Evolutionary conservation across 2,329 filamentous ascomycete species (phyloP).

Genomic region (Aspergillus glaucus): DNA sequence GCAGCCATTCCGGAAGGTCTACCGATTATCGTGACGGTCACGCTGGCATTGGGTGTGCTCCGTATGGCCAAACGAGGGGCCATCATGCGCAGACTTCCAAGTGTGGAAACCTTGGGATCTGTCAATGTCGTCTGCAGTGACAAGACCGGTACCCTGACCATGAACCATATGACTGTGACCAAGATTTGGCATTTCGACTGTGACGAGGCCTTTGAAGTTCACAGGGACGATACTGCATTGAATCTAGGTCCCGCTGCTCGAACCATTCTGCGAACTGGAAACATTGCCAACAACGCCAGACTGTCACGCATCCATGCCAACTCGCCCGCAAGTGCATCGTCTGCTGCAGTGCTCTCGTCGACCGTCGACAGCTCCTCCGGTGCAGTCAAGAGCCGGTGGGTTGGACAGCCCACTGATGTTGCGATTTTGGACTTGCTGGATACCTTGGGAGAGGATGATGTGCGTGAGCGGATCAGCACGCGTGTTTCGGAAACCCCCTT

Average conservation of each 20-base stretch:
- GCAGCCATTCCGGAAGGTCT: slow-evolving; percentile 94
- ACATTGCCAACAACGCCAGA: slow-evolving; percentile 91
- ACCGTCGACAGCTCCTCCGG: slow-evolving; percentile 60
- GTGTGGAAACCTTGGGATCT: slow-evolving; percentile 95
- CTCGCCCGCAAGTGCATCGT: slow-evolving; percentile 61
- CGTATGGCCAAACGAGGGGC: slow-evolving; percentile 94
- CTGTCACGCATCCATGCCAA: slow-evolving; percentile 67
- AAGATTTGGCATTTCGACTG: slow-evolving; percentile 93
- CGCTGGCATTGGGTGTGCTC: slow-evolving; percentile 85
- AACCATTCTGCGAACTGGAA: slow-evolving; percentile 82
- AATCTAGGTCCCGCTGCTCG: slow-evolving; percentile 67
- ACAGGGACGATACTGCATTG: slow-evolving; percentile 46
- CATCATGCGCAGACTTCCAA: slow-evolving; percentile 91
- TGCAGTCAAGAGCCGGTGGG: slow-evolving; percentile 76
- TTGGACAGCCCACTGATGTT: slow-evolving; percentile 93
- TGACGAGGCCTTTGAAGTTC: slow-evolving; percentile 50
- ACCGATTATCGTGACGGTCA: slow-evolving; percentile 97
- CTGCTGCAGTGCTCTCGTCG: slow-evolving; percentile 77
- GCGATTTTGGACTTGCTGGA: slow-evolving; percentile 94
- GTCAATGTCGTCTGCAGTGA: slow-evolving; percentile 99
- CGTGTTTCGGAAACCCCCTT: slow-evolving; percentile 85
- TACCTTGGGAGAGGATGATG: slow-evolving; percentile 82
- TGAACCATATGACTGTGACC: slow-evolving; percentile 96
- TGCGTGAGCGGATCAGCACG: slow-evolving; percentile 76
- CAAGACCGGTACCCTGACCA: slow-evolving; percentile 93